Base-by-base conservation (phyloP, 192 early-diverging fungal species). In the Lunasporangiospora selenospora region DNA sequence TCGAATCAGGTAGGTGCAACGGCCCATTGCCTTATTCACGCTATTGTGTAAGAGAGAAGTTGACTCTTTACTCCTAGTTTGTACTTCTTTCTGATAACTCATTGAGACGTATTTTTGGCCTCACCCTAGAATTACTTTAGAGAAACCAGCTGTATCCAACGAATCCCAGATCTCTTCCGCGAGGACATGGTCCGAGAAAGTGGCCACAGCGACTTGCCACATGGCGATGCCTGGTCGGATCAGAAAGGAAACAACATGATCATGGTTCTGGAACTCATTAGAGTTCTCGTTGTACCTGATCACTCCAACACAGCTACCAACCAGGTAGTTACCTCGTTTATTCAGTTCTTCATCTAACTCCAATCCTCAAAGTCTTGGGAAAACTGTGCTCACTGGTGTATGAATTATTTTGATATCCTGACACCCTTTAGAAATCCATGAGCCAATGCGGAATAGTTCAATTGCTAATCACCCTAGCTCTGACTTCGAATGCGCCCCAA, bases 101-200 rank as follows among this genome's bases (percentile, higher is more conserved):
- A n/a, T n/a, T n/a, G n/a, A n/a, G n/a, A n/a, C n/a, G n/a, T n/a
- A n/a, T n/a, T n/a, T n/a, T n/a, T n/a, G n/a, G n/a, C n/a, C n/a
- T n/a, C n/a, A n/a, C n/a, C 21, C 9, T 67, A 88, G 90, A 97
- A 96, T 62, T 89, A 95, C 67, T 99, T 99, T 77, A 90, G 98
- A 39, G 98, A 99, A 78, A 94, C 91, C 24, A 94, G 92, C 44
- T 94, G 94, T 56, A 94, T 98, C 42, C 90, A 96, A 57, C 85
- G 87, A 24, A 90, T 99, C 30, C 95, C 94, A 2, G 80, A 85
- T 6, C 62, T 98, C 34, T 83, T 96, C 52, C 57, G 65, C 37
- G 80, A 53, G 52, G 66, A 71, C 44, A 24, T 63, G 23, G n/a
- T 81, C 21, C 76, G 84, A 52, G 78, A 82, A 10, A 39, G 52